A percentile compares a stretch with the other conserved stretches of the same genome.
These are phyloP conservation scores for Cystodermella granulosa DNA, from an alignment of 1,284 basidiomycete species.

Conservation along the genomic window DNA sequence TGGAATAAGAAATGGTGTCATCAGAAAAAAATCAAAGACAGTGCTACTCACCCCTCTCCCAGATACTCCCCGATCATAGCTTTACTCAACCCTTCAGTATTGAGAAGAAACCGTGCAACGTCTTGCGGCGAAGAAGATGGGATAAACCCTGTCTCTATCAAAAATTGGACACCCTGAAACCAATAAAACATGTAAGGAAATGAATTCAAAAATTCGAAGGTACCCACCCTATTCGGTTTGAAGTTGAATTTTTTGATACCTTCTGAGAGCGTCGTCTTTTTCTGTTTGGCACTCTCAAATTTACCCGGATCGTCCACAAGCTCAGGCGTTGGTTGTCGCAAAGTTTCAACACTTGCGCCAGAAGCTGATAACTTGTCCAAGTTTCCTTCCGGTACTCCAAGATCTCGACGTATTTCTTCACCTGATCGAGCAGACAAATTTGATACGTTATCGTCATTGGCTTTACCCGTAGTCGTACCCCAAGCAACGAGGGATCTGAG, in stretches of 20 bases:
- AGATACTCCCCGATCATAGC: constrained; percentile 96
- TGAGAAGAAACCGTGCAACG: constrained; percentile 82
- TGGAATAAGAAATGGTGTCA: constrained; percentile 30
- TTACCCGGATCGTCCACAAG: constrained; percentile 80
- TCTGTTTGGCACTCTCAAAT: constrained; percentile 95
- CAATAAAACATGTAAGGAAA: constrained; percentile 5
- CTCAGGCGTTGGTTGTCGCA: constrained; percentile 71
- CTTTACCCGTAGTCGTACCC: constrained; percentile 63
- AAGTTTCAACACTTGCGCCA: constrained; percentile 46
- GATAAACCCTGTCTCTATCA: constrained; percentile 89
- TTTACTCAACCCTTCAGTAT: constrained; percentile 92
- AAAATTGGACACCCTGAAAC: constrained; percentile 78
- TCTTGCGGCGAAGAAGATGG: constrained; percentile 69
- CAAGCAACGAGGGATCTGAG: constrained; percentile 85
- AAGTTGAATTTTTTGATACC: constrained; percentile 98
- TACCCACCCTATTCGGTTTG: constrained; percentile 83
- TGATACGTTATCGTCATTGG: constrained; percentile 42
- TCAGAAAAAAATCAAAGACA: neutral
- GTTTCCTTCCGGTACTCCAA: constrained; percentile 52
- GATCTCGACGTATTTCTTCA: constrained; percentile 52
- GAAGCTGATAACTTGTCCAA: constrained; percentile 47
- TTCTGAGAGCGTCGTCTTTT: constrained; percentile 92
- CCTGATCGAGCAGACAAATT: constrained; percentile 43
- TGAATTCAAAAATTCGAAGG: constrained; percentile 16
- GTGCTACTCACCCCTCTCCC: constrained; percentile 77